Evolutionary conservation across 2,329 filamentous ascomycete genomes (phyloP), one percentile per base, ranked within the genome.

Genomic region (Aspergillus sp.): DNA sequence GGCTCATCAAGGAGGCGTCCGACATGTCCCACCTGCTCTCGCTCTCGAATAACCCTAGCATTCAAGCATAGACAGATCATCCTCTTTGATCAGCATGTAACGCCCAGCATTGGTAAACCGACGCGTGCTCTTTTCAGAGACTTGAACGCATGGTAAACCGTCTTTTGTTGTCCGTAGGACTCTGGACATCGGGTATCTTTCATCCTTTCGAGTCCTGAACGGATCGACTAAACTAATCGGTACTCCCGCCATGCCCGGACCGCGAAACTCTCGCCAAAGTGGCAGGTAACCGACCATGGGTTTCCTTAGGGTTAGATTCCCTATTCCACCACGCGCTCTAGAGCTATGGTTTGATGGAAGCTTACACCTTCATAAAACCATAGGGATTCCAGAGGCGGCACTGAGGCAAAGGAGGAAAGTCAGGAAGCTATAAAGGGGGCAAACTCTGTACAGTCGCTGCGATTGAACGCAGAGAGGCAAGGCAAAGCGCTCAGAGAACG

Each of bases 271-370:
- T 55, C 60, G 57, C 60, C 54, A 40, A 41, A 40, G 57, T 64
- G 59, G 66, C 58, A 64, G 63, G 71, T 68, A 84, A 86, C 89
- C 88, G 88, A 85, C 78, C 73, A 5, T 4, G 77, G 74, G 78
- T 88, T 47, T 43, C 40, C 50, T 59, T 96, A 96, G 92, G 92
- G 92, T 96, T 96, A 96, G 92, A 89, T 62, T 92, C 92, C 89
- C 90, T 86, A 87, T 75, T 78, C 78, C 78, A 79, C 84, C 87
- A 42, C 83, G 81, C 82, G 75, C 75, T 45, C 53, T 50, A 76
- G 71, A 68, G 11, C 19, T 23, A 41, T 36, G 23, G n/a, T 25
- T 23, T 23, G 14, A 38, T 47, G 17, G 23, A 23, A 17, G 6
- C 45, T 36, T 13, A 20, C 19, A 19, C 31, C 19, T 13, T 47